Conservation (phyloP, 164 flowering plant genomes). For the Taxillus chinensis region DNA sequence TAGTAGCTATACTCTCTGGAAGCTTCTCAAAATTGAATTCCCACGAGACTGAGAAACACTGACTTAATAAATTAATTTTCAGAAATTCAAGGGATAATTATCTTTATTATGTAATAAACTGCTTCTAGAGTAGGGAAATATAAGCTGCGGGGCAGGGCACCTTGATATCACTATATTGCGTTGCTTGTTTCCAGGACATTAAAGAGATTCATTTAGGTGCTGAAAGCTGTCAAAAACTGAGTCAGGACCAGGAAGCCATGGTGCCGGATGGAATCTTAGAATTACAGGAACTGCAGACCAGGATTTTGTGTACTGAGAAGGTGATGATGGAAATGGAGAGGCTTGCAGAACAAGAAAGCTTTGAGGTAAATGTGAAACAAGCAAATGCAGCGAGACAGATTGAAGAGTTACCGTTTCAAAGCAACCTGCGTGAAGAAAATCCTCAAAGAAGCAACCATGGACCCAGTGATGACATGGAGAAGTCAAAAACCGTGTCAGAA, state of each 20-base stretch:
- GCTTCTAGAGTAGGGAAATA: too few relatives aligned
- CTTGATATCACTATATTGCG: too few relatives aligned
- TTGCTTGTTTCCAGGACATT: conserved; percentile 12
- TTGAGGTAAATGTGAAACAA: conserved; percentile 14
- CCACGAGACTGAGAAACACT: too few relatives aligned
- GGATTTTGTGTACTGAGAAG: conserved; percentile 31
- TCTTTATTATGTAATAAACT: too few relatives aligned
- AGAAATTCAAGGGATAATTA: too few relatives aligned
- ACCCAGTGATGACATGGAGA: conserved; percentile 3
- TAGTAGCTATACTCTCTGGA: too few relatives aligned
- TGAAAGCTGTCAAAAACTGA: conserved; percentile 11
- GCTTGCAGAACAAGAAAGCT: conserved; percentile 20
- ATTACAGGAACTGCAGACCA: conserved; percentile 20
- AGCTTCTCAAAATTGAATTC: too few relatives aligned
- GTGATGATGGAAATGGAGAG: conserved; percentile 27
- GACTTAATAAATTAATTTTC: too few relatives aligned
- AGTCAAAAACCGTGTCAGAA: conserved; percentile 17
- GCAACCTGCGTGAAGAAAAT: conserved; percentile 10
- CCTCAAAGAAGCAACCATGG: conserved; percentile 1
- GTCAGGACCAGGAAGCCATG: conserved; percentile 10
- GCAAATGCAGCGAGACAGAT: conserved; percentile 26
- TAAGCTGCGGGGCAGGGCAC: too few relatives aligned
- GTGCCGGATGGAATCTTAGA: conserved; percentile 14
- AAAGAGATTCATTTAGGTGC: conserved; percentile 6
- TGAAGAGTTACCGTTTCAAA: conserved; percentile 24